phyloP scores from a whole-genome alignment of 495 filamentous ascomycete genomes.

The Pseudoneurospora amorphoporcata region DNA sequence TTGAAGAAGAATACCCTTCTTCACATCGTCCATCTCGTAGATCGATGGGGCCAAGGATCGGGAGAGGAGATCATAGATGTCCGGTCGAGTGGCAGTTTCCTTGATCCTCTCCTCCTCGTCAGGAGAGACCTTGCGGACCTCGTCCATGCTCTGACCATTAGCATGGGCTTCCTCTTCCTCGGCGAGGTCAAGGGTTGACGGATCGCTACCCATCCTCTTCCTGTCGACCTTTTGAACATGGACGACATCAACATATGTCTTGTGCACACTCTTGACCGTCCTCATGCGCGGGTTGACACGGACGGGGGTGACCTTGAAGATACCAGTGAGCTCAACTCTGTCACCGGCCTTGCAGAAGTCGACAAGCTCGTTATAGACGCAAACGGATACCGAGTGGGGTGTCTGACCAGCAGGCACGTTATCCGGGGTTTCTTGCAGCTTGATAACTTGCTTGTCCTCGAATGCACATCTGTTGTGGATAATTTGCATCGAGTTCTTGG shows the following conservation, averaged over 20 bases:
- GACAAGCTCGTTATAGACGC: slow-evolving; percentile 92
- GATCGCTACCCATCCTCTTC: slow-evolving; percentile 83
- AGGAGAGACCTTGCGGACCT: slow-evolving; percentile 72
- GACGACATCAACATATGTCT: slow-evolving; percentile 91
- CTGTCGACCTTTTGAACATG: slow-evolving; percentile 97
- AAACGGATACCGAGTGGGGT: slow-evolving; percentile 95
- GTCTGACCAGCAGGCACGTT: slow-evolving; percentile 90
- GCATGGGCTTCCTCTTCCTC: slow-evolving; percentile 66
- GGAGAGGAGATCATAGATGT: slow-evolving; percentile 89
- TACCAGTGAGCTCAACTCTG: slow-evolving; percentile 88
- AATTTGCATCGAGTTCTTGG: slow-evolving; percentile 94
- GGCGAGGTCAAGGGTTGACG: slow-evolving; percentile 59
- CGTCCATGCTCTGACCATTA: slow-evolving; percentile 68
- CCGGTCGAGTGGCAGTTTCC: slow-evolving; percentile 64
- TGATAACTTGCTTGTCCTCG: slow-evolving; percentile 97
- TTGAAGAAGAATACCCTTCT: slow-evolving; percentile 94
- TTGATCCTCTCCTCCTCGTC: slow-evolving; percentile 89
- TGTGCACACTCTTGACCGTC: slow-evolving; percentile 87
- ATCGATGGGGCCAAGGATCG: slow-evolving; percentile 89
- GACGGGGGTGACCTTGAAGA: slow-evolving; percentile 89
- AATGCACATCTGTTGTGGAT: slow-evolving; percentile 93
- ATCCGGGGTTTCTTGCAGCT: slow-evolving; percentile 95
- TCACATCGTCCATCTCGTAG: slow-evolving; percentile 97
- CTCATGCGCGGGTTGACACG: slow-evolving; percentile 91
- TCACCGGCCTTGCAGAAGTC: slow-evolving; percentile 98